phyloP scores from a whole-genome alignment of 495 filamentous ascomycete species.

The Xylaria intraflava region DNA sequence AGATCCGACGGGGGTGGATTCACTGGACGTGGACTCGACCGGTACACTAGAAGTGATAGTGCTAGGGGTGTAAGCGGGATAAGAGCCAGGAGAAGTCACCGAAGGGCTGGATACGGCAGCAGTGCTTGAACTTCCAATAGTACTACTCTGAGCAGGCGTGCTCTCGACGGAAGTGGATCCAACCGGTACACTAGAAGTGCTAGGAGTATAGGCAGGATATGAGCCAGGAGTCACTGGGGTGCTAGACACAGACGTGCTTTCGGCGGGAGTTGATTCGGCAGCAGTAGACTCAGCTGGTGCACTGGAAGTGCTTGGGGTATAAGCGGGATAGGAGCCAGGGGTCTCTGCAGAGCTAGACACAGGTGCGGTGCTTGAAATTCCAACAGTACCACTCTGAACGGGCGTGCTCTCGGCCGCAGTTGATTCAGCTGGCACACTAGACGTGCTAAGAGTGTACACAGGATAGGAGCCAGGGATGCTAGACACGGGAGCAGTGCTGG shows the following conservation, averaged over 20 bases:
- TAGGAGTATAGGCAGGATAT: constrained; percentile 11
- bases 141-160: constrained; percentile 2
- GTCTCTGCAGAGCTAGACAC: background rate
- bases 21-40: constrained; percentile 19
- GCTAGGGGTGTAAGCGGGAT: constrained; percentile 10
- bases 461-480: background rate
- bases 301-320: background rate
- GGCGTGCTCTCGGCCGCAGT: constrained; percentile 14
- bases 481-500: constrained; percentile 9
- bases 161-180: background rate
- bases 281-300: constrained; percentile 7
- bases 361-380: background rate
- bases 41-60: constrained; percentile 9
- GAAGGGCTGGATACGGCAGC: constrained; percentile 6
- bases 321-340: background rate
- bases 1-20: constrained; percentile 7
- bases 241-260: constrained; percentile 10
- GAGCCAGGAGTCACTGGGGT: background rate
- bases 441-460: background rate
- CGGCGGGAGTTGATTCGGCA: background rate
- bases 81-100: constrained; percentile 2
- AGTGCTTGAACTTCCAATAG: constrained; percentile 9
- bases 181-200: constrained; percentile 2
- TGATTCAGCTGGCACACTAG: constrained; percentile 6
- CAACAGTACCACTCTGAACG: constrained; percentile 2